Evolutionary conservation across 2,329 filamentous ascomycete species (phyloP), one percentile per base, ranked within the genome.

Genomic region (Clonostachys byssicola): DNA sequence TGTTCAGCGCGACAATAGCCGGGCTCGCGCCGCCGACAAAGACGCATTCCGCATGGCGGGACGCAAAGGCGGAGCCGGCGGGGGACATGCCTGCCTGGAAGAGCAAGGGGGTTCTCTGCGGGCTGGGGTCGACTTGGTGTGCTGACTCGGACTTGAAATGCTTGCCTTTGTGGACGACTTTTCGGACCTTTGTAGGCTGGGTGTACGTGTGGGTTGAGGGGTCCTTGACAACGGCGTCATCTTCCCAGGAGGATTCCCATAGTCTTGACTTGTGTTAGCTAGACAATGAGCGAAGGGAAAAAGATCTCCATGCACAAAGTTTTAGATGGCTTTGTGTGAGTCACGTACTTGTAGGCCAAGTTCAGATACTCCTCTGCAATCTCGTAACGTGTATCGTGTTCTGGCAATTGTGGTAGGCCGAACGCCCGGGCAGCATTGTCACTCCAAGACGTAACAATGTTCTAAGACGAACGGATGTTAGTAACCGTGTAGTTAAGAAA

Each of bases 351-450:
- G 60, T 86, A 86, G 4, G 85, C 61, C 1, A 85, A 75, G 2
- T 71, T 61, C 30, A 85, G 61, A 53, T 84, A 85, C 52, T 85
- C 81, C 47, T 85, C 80, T 0, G 81, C 81, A 53, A 81, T 77
- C 0, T 65, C 68, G 50, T 85, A 85, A 20, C 81, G 70, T 56
- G 83, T 73, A 39, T 85, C 82, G 52, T 85, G 81, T 47, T 81
- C 74, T 34, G 80, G 77, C 0, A 76, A 75, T 5, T 62, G 74
- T 9, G 82, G 75, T 3, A 83, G 57, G 0, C 80, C 81, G 46
- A 85, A 82, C 1, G 79, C 80, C 55, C 83, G 81, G 60, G 82
- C 81, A 0, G 81, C 80, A 0, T 77, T 72, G 54, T 84, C 83
- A 58, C 49, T 50, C 42, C 34, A 38, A 16, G 10, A 43, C 17